Conservation (phyloP, 768 basidiomycete species). For the Tylopilus cervinicoccineus region DNA sequence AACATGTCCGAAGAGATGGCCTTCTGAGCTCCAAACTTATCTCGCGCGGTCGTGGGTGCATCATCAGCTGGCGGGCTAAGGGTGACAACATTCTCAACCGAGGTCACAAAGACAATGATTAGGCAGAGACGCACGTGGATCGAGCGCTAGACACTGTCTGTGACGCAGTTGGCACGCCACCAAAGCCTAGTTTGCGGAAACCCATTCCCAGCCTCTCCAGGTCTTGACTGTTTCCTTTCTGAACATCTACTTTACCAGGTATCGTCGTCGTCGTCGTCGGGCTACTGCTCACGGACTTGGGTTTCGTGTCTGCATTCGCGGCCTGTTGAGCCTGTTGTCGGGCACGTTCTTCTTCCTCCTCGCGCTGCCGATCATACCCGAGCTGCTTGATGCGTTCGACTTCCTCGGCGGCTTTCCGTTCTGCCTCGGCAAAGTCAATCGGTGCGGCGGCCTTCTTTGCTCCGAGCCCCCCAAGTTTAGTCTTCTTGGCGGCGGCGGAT, state of each 20-base stretch:
- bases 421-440: conserved; percentile 93
- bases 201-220: conserved; percentile 61
- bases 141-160: conserved; percentile 48
- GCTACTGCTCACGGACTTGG: conserved; percentile 24
- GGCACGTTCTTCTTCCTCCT: conserved; percentile 79
- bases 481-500: conserved; percentile 49
- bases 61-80: conserved; percentile 42
- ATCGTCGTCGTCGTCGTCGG: conserved; percentile 23
- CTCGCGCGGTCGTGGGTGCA: conserved; percentile 74
- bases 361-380: conserved; percentile 83
- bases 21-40: conserved; percentile 90
- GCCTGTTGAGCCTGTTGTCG: conserved; percentile 56
- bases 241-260: conserved; percentile 28
- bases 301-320: conserved; percentile 26
- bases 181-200: conserved; percentile 80
- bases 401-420: conserved; percentile 85
- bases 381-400: conserved; percentile 89
- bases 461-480: conserved; percentile 73
- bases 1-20: conserved; percentile 98
- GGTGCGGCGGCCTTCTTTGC: conserved; percentile 80
- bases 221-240: conserved; percentile 44
- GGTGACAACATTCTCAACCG: neutral
- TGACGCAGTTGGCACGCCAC: conserved; percentile 66
- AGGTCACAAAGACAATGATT: neutral
- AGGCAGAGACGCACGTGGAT: conserved; percentile 33